These are phyloP conservation scores for Cucumis hystrix DNA, from an alignment of 306 rosid species.

Conservation along the genomic window DNA sequence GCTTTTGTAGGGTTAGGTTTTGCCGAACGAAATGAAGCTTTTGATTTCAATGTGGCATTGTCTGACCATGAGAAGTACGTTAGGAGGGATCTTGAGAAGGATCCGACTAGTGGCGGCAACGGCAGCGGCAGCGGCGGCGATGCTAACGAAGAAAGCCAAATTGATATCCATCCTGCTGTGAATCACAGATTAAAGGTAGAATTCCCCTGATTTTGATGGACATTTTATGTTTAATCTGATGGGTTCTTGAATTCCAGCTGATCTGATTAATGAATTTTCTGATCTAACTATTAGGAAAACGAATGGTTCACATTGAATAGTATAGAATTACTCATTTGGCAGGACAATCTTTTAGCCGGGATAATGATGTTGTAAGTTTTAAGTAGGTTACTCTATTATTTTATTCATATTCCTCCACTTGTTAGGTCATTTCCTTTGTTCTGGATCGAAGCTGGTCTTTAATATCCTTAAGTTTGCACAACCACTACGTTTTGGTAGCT, in stretches of 20 bases:
- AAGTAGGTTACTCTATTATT: too few species aligned
- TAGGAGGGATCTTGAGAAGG: slow-evolving; percentile 68
- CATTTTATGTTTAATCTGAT: background rate
- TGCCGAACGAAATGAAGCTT: slow-evolving; percentile 86
- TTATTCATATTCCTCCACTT: too few species aligned
- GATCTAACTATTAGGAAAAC: background rate
- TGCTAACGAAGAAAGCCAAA: slow-evolving; percentile 44
- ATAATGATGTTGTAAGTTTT: background rate
- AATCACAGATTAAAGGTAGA: slow-evolving; percentile 85
- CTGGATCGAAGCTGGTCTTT: too few species aligned
- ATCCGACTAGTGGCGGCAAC: background rate
- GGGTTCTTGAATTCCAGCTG: background rate
- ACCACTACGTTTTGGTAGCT: too few species aligned
- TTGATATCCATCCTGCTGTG: slow-evolving; percentile 88
- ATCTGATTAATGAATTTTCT: background rate
- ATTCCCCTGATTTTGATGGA: background rate
- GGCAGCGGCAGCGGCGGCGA: slow-evolving; percentile 12
- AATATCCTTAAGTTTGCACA: too few species aligned
- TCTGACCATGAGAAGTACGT: slow-evolving; percentile 96
- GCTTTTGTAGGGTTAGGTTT: slow-evolving; percentile 91
- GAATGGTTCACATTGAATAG: background rate
- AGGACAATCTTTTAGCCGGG: background rate
- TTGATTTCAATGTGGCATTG: slow-evolving; percentile 90
- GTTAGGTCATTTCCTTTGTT: too few species aligned
- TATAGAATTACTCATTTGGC: background rate